Conservation (phyloP, 108 stramenopile genomes). For the Conticribra guillardii region DNA sequence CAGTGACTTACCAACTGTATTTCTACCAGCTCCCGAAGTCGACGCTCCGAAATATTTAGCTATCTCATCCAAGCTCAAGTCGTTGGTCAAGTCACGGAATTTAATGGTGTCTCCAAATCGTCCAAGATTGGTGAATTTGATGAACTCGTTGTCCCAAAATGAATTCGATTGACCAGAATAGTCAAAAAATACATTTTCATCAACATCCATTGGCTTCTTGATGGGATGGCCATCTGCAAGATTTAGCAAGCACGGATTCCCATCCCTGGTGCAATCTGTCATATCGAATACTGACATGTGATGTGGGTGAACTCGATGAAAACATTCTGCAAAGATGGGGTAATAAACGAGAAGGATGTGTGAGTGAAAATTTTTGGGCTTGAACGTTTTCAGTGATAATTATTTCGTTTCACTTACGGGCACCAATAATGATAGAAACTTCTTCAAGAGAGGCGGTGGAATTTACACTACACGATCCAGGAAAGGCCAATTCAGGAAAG, state of each 20-base stretch:
- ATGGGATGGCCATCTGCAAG: constrained; percentile 46
- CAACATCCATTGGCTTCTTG: constrained; percentile 40
- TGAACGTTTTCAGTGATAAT: too few species aligned
- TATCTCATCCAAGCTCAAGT: constrained; percentile 41
- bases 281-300: constrained; percentile 48
- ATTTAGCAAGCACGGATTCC: constrained; percentile 41
- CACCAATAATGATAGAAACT: constrained; percentile 24
- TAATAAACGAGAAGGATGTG: too few species aligned
- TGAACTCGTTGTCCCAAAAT: constrained; percentile 30
- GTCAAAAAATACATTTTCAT: constrained; percentile 25
- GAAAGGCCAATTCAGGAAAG: constrained; percentile 25
- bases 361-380: too few species aligned
- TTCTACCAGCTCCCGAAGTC: constrained; percentile 9
- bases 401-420: neutral
- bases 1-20: constrained; percentile 1
- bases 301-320: constrained; percentile 39
- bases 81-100: constrained; percentile 43
- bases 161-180: constrained; percentile 31
- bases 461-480: constrained; percentile 17
- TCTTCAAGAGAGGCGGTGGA: constrained; percentile 14
- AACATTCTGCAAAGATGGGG: constrained; percentile 22
- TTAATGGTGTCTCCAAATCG: constrained; percentile 38
- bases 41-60: constrained; percentile 40
- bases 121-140: constrained; percentile 29
- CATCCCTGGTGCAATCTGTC: constrained; percentile 33